Conservation (phyloP, 192 early-diverging fungal genomes). For the Backusella australiensis region DNA sequence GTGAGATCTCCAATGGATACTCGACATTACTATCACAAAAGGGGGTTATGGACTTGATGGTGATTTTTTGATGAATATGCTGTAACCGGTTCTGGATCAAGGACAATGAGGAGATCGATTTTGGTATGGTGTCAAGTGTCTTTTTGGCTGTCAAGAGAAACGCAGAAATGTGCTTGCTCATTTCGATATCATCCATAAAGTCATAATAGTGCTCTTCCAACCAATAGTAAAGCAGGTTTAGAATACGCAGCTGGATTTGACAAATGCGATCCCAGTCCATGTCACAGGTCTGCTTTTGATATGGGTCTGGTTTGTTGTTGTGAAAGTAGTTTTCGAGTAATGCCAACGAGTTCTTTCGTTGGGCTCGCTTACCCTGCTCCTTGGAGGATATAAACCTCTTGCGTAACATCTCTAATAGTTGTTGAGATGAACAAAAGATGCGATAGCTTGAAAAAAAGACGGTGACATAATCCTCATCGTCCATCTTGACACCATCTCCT, state of each 20-base stretch:
- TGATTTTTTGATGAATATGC: background rate
- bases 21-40: constrained; percentile 14
- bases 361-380: background rate
- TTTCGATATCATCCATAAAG: constrained; percentile 54
- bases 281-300: background rate
- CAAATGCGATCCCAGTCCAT: constrained; percentile 35
- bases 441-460: constrained; percentile 70
- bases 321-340: background rate
- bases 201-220: constrained; percentile 55
- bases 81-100: background rate
- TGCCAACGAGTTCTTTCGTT: background rate
- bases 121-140: background rate
- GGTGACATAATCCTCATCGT: constrained; percentile 42
- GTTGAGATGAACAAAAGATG: constrained; percentile 47
- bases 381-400: constrained; percentile 37
- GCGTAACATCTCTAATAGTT: constrained; percentile 41
- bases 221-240: constrained; percentile 65
- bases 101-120: background rate
- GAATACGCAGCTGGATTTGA: constrained; percentile 37
- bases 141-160: constrained; percentile 16
- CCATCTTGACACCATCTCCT: constrained; percentile 15
- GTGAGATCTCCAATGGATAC: constrained; percentile 4
- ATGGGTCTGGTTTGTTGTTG: background rate
- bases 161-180: background rate
- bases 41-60: constrained; percentile 11